Conservation (phyloP, 2,329 filamentous ascomycete species). For the Monascus ruber region DNA sequence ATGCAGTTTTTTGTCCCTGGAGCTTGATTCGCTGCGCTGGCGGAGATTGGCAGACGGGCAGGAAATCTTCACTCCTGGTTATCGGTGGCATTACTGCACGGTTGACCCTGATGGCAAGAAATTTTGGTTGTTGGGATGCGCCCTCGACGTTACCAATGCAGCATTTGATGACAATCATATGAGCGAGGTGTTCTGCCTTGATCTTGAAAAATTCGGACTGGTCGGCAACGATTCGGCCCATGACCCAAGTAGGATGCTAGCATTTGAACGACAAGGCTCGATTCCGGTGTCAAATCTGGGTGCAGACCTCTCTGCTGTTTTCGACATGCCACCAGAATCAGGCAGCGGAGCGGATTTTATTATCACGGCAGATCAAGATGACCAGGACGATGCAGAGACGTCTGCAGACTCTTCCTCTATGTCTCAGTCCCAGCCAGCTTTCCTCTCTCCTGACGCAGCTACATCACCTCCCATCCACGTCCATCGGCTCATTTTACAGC, state of each 20-base stretch:
- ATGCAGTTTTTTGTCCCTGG: conserved; percentile 80
- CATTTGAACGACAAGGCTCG: conserved; percentile 42
- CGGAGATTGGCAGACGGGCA: conserved; percentile 88
- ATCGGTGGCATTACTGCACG: conserved; percentile 96
- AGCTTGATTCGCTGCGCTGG: conserved; percentile 80
- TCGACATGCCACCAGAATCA: conserved; percentile 72
- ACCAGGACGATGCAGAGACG: conserved; percentile 44
- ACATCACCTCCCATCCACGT: conserved; percentile 84
- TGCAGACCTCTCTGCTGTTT: conserved; percentile 71
- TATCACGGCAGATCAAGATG: conserved; percentile 77
- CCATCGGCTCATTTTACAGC: conserved; percentile 85
- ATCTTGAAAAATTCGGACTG: conserved; percentile 82
- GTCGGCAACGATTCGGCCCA: conserved; percentile 62
- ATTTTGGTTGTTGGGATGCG: conserved; percentile 91
- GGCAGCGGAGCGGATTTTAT: conserved; percentile 84
- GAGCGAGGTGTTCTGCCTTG: conserved; percentile 87
- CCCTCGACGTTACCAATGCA: conserved; percentile 58
- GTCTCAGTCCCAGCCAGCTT: conserved; percentile 17
- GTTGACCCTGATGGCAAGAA: conserved; percentile 93
- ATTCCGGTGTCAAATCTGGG: conserved; percentile 57
- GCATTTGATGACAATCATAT: conserved; percentile 78
- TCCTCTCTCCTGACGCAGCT: conserved; percentile 23
- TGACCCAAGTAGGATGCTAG: conserved; percentile 35
- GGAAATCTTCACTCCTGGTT: conserved; percentile 84
- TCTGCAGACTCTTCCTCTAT: conserved; percentile 27